Evolutionary conservation across 805 yeast species (phyloP).

Genomic region (Candida michaelii): DNA sequence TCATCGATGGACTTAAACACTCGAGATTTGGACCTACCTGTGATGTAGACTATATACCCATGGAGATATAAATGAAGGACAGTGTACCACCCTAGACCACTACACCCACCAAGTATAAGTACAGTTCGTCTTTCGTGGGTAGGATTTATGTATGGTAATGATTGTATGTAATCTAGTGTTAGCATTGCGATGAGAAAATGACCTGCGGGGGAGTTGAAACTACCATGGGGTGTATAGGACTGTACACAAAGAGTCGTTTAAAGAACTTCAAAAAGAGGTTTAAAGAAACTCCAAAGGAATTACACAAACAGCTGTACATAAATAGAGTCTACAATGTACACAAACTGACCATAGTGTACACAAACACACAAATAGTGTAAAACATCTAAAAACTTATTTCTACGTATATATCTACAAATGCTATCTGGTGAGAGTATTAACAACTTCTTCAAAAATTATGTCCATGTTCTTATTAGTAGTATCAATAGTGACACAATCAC

Average conservation of each 20-base stretch:
- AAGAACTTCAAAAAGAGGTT: no score
- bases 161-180: conserved; percentile 10
- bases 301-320: no score
- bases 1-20: conserved; percentile 58
- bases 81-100: conserved; percentile 79
- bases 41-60: conserved; percentile 73
- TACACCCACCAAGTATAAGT: conserved; percentile 76
- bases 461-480: conserved; percentile 32
- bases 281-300: no score
- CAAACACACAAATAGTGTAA: no score
- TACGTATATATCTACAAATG: no score
- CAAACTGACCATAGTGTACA: no score
- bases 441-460: conserved; percentile 24
- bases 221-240: no score
- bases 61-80: conserved; percentile 75
- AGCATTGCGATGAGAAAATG: conserved; percentile 9
- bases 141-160: conserved; percentile 64
- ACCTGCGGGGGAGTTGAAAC: neutral
- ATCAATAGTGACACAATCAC: conserved; percentile 34
- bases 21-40: conserved; percentile 62
- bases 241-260: no score
- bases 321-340: no score
- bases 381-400: no score
- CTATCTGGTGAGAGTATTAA: conserved; percentile 1
- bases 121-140: conserved; percentile 56